These are phyloP conservation scores for Oryza officinalis DNA, from an alignment of 176 grass and related monocot species.

Conservation along the genomic window DNA sequence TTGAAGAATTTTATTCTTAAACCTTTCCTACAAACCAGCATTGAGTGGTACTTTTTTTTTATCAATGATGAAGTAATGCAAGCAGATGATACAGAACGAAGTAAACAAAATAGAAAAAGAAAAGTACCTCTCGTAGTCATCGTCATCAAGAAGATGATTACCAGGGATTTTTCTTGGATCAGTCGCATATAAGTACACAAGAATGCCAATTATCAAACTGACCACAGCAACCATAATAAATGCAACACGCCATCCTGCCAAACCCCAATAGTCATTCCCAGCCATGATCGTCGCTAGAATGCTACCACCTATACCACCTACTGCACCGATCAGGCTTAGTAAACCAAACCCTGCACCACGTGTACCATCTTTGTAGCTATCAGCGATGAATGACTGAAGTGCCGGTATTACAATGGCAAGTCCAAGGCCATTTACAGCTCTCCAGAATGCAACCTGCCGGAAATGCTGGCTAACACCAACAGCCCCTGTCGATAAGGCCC, in stretches of 20 bases:
- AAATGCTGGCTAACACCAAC: slow-evolving; percentile 79
- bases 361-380: slow-evolving; percentile 82
- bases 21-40: no score
- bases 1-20: background rate
- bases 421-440: slow-evolving; percentile 86
- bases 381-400: slow-evolving; percentile 92
- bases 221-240: slow-evolving; percentile 75
- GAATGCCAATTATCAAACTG: slow-evolving; percentile 80
- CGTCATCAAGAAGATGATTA: slow-evolving; percentile 42
- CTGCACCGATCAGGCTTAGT: slow-evolving; percentile 70
- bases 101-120: background rate
- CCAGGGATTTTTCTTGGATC: slow-evolving; percentile 72
- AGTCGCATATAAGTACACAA: slow-evolving; percentile 78
- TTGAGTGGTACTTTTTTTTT: background rate
- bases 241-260: slow-evolving; percentile 90
- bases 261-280: slow-evolving; percentile 64
- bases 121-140: slow-evolving; percentile 74
- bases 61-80: background rate
- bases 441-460: slow-evolving; percentile 78
- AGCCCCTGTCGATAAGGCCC: slow-evolving; percentile 85
- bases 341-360: slow-evolving; percentile 85
- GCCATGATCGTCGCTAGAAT: slow-evolving; percentile 91
- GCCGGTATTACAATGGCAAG: slow-evolving; percentile 95
- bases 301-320: slow-evolving; percentile 86
- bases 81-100: background rate